These are phyloP conservation scores for Lepidium campestre DNA, from an alignment of 441 rosid genomes.

Conservation along the genomic window DNA sequence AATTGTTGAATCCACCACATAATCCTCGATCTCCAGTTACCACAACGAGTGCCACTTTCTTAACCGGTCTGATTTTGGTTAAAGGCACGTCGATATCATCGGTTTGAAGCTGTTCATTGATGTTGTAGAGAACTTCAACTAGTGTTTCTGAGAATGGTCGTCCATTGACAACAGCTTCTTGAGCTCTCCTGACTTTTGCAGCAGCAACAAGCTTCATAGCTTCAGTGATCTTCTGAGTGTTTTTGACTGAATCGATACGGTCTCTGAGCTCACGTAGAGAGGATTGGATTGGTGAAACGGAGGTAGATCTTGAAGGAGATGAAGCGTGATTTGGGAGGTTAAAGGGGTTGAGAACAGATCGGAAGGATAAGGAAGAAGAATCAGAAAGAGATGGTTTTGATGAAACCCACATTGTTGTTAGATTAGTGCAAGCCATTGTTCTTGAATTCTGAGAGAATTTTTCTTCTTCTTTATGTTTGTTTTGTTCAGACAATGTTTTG, in stretches of 20 bases:
- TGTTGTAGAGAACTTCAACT: conserved; percentile 78
- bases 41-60: conserved; percentile 83
- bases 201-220: conserved; percentile 98
- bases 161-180: conserved; percentile 86
- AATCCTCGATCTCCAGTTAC: conserved; percentile 86
- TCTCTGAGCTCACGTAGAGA: conserved; percentile 73
- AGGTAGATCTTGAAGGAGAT: conserved; percentile 42
- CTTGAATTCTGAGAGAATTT: conserved; percentile 10
- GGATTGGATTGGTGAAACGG: conserved; percentile 48
- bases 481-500: conserved; percentile 14
- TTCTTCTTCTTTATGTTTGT: background rate
- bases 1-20: conserved; percentile 78
- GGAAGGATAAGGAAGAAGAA: conserved; percentile 50
- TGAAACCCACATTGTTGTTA: conserved; percentile 57
- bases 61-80: conserved; percentile 74
- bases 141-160: conserved; percentile 88
- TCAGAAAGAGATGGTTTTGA: conserved; percentile 65
- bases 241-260: conserved; percentile 74
- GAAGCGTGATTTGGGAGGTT: conserved; percentile 42
- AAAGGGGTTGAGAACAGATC: conserved; percentile 53
- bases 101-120: conserved; percentile 75
- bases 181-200: conserved; percentile 91
- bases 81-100: conserved; percentile 82
- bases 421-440: conserved; percentile 61
- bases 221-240: conserved; percentile 93